A percentile compares a stretch with the other conserved stretches of the same genome.
phyloP scores from a whole-genome alignment of 495 filamentous ascomycete genomes.

The Neurospora tetrasperma region DNA sequence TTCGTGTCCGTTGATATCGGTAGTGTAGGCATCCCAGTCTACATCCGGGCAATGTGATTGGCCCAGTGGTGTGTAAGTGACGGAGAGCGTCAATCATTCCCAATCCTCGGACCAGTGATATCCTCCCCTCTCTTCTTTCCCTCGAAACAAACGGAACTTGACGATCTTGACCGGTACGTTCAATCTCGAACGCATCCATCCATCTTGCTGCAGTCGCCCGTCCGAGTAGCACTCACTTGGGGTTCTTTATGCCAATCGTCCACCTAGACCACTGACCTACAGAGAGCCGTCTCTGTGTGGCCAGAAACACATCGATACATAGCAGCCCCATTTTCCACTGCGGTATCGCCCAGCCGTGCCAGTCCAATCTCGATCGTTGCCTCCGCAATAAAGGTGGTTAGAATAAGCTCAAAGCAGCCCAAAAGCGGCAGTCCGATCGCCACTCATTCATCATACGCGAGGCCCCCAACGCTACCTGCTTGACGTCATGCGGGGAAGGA shows the following conservation, averaged over 20 bases:
- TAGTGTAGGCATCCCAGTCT: neutral
- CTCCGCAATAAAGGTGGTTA: neutral
- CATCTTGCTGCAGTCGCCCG: neutral
- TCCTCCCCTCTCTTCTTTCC: neutral
- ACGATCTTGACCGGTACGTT: neutral
- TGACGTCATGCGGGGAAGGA: conserved; percentile 1
- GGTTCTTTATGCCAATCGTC: neutral
- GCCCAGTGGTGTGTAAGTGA: neutral
- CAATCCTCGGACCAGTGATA: neutral
- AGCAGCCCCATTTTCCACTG: neutral
- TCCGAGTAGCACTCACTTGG: neutral
- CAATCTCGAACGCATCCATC: neutral
- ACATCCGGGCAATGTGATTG: neutral
- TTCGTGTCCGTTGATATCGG: neutral
- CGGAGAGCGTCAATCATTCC: neutral
- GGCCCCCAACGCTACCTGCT: neutral
- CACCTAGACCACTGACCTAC: neutral
- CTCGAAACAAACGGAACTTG: neutral
- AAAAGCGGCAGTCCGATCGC: neutral
- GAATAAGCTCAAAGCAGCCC: neutral
- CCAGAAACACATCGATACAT: neutral
- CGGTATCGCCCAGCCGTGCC: neutral
- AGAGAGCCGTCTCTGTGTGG: neutral
- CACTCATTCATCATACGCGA: neutral
- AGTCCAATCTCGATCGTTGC: neutral